Evolutionary conservation across 2,329 filamentous ascomycete genomes (phyloP), one percentile per base, ranked within the genome.

Genomic region (Monosporascus ibericus): DNA sequence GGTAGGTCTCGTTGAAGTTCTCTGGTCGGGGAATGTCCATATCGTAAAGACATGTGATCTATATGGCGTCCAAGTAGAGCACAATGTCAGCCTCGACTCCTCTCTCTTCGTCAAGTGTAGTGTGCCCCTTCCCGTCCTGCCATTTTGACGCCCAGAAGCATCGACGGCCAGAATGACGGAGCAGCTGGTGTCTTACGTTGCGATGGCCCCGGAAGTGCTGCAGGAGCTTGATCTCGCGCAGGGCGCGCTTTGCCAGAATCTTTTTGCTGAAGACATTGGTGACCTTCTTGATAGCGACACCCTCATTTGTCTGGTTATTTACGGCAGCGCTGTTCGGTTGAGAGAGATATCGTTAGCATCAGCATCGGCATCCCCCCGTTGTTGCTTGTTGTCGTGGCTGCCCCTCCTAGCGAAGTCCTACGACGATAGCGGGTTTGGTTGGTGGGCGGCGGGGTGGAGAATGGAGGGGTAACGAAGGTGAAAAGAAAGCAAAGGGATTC

Each of bases 211-310:
- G 84, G 77, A 99, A 99, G 74, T 99, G 94, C 77, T 97, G 92
- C 59, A 99, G 80, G 63, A 99, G 82, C 82, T 97, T 99, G 75
- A 99, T 97, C 77, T 99, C 94, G 72, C 94, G 86, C 78, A 99
- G 75, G 48, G 94, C 94, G 68, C 94, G 89, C 85, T 99, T 99
- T 65, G 94, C 94, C 61, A 99, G 81, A 63, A 99, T 99, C 84
- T 97, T 97, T 78, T 99, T 99, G 82, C 91, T 96, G 75, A 99
- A 99, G 65, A 99, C 92, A 88, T 99, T 99, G 77, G 94, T 99
- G 70, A 99, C 90, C 76, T 99, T 99, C 76, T 99, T 99, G 79
- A 99, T 94, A 65, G 94, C 94, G 58, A 99, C 92, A 40, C 92
- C 92, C 70, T 99, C 94, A 66, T 85, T 87, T 34, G 88, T 95